Evolutionary conservation across 177 flowering plant species (phyloP), one percentile per base, ranked within the genome.

Genomic region (Tripterygium wilfordii): DNA sequence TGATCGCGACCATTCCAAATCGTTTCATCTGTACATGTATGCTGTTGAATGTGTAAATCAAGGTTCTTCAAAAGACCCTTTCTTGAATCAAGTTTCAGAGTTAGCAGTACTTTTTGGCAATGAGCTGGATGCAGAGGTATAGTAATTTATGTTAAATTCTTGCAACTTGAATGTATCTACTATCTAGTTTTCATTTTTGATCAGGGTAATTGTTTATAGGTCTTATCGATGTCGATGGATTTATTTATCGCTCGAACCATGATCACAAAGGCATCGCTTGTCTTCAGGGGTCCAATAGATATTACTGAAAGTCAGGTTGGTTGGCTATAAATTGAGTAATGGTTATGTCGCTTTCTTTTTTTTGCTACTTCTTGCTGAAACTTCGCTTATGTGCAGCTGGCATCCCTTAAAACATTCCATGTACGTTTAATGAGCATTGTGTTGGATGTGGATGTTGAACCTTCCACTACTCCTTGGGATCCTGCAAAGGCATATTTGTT

Each of bases 71-170:
- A 89, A 79, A 55, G 97, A 87, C 65, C 60, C 75, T 2, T 83
- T 87, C 55, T 57, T 89, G 54, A 78, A 86, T 53, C 77, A 83
- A 65, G 97, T 78, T 64, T 89, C 96, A 45, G 89, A 94, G 37
- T 94, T 89, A 76, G 86, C 96, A 3, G 72, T 94, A 58, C 72
- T 94, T 51, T 89, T 87, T 67, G 89, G 99, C 76, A 79, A 62
- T 65, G 83, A 87, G 76, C 91, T 94, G 92, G 99, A 94, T 87
- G 88, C 95, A 82, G 97, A 94, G 97, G 97, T 89, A 65, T 18
- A 19, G 14, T 36, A 13, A 33, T 23, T 50, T 36, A 8, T 48
- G 20, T 10, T n/a, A 26, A 12, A 15, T 23, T 19, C 21, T 46
- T 2, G 21, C 21, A 14, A n/a, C n/a, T 44, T 16, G 19, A 24